These are phyloP conservation scores for Vanderwaltozyma polyspora DNA, from an alignment of 805 yeast genomes.

Conservation along the genomic window DNA sequence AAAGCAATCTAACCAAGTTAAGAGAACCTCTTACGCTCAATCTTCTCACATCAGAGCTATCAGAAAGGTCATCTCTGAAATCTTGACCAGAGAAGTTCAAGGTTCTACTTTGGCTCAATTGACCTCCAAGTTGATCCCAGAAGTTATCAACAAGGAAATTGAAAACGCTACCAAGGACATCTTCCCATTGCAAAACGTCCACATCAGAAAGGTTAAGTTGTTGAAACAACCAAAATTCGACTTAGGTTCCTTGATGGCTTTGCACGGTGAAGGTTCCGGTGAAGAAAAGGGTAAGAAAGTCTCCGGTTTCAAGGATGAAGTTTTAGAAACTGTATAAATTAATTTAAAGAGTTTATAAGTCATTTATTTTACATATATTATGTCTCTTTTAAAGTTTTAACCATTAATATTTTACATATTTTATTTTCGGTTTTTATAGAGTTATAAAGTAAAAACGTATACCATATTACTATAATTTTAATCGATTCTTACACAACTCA, in stretches of 20 bases:
- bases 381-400: conserved; percentile 1
- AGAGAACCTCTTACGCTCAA: conserved; percentile 97
- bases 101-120: conserved; percentile 93
- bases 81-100: conserved; percentile 92
- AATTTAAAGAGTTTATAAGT: no score
- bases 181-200: conserved; percentile 97
- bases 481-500: no score
- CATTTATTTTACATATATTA: not conserved
- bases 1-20: conserved; percentile 93
- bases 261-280: conserved; percentile 90
- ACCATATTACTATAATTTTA: no score
- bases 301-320: conserved; percentile 95
- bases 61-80: conserved; percentile 93
- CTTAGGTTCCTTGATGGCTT: conserved; percentile 88
- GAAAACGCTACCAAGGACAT: conserved; percentile 91
- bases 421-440: no score
- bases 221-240: conserved; percentile 98
- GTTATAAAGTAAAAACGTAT: no score
- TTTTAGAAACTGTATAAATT: conserved; percentile 88
- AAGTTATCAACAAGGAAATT: conserved; percentile 96
- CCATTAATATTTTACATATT: no score
- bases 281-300: conserved; percentile 98
- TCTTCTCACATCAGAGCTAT: conserved; percentile 94
- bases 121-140: conserved; percentile 95
- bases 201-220: conserved; percentile 97